Base-by-base conservation (phyloP, 2,329 filamentous ascomycete genomes). In the Aquanectria penicillioides region DNA sequence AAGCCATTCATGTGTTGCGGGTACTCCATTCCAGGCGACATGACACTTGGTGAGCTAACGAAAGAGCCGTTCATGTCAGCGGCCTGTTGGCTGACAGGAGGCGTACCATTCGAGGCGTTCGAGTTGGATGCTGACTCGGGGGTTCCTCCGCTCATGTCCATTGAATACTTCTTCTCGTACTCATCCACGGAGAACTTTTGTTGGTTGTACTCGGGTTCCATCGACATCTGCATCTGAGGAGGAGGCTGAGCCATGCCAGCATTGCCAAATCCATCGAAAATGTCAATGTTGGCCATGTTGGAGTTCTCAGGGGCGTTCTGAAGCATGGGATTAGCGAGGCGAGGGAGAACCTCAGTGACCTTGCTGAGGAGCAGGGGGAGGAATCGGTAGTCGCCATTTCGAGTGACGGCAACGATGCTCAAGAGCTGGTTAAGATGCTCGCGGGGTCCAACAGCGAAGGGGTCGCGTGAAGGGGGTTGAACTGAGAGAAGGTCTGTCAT, bases 311-410 rank as follows among this genome's bases (percentile, higher is more conserved):
- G 86, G 0, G 83, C 79, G 15, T 83, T 83, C 61, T 84, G 83
- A 12, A 89, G 80, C 78, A 86, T 83, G 1, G 86, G 87, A 63
- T 83, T 86, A 57, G 82, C 80, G 13, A 89, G 78, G 12, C 81
- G 81, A 7, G 90, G 89, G 3, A 94, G 77, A 3, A 89, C 82
- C 36, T 94, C 90, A 60, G 89, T 83, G 33, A 94, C 84, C 77
- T 94, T 95, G 72, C 84, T 85, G 53, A 95, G 77, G 1, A 97
- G 82, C 1, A 96, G 81, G 3, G 92, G 92, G 12, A 94, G 80
- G 71, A 93, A 95, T 48, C 90, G 89, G 61, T 89, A 85, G 55
- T 94, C 85, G 6, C 91, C 91, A 56, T 86, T 89, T n/a, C 91
- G 90, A 15, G 95, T 82, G 8, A 86, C 80, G 2, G 88, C 87